A percentile compares a stretch with the other conserved stretches of the same genome.
These are phyloP conservation scores for Aspergillus ustus DNA, from an alignment of 2,329 filamentous ascomycete species.

Conservation along the genomic window DNA sequence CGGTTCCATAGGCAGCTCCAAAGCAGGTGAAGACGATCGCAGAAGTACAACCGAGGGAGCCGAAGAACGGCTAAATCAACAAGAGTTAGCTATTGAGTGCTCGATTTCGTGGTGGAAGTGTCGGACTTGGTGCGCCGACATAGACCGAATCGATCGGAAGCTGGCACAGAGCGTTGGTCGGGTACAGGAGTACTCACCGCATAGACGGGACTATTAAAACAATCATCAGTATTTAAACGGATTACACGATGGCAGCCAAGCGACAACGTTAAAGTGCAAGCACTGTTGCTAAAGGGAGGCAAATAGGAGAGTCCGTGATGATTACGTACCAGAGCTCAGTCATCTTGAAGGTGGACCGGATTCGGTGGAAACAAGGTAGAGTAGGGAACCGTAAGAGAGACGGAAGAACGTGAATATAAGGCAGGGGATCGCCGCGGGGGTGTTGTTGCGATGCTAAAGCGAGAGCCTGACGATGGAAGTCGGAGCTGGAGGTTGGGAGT, in stretches of 20 bases:
- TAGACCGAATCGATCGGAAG: conserved; percentile 6
- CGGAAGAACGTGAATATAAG: conserved; percentile 23
- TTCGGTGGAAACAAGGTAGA: conserved; percentile 21
- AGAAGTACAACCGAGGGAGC: conserved; percentile 93
- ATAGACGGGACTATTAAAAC: conserved; percentile 81
- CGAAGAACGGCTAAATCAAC: conserved; percentile 78
- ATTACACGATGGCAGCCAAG: background rate
- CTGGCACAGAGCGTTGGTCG: background rate
- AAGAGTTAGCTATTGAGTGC: conserved; percentile 2
- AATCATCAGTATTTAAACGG: conserved; percentile 28
- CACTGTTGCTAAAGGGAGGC: conserved; percentile 38
- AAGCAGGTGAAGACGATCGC: conserved; percentile 97
- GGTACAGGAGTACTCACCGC: conserved; percentile 73
- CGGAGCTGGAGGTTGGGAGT: conserved; percentile 39
- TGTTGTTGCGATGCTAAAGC: conserved; percentile 33
- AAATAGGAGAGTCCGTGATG: conserved; percentile 38
- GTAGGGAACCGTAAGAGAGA: conserved; percentile 22
- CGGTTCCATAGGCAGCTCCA: conserved; percentile 96
- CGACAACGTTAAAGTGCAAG: conserved; percentile 3
- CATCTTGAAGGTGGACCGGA: conserved; percentile 61
- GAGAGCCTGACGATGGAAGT: conserved; percentile 34
- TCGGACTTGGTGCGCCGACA: conserved; percentile 8
- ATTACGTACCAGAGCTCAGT: conserved; percentile 79
- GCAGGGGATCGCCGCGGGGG: conserved; percentile 30
- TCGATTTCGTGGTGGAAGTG: conserved; percentile 6